Evolutionary conservation across 169 alveolate genomes (phyloP), one percentile per base, ranked within the genome.

Genomic region (Plasmodium inui): DNA sequence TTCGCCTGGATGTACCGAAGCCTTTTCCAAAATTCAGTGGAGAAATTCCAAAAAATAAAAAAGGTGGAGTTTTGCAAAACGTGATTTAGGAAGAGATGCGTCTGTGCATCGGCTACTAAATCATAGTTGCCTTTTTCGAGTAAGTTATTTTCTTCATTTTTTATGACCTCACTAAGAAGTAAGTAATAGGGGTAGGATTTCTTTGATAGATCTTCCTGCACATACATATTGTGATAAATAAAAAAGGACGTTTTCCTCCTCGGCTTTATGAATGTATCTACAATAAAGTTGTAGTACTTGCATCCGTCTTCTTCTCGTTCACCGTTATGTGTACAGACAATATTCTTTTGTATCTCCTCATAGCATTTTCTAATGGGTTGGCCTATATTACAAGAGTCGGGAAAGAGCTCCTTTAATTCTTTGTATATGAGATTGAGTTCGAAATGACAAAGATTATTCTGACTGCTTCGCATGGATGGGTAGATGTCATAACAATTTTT

Each of bases 401-500:
- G 89, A 46, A 82, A 50, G 19, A 82, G 76, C 70, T 46, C 41
- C 57, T 82, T 82, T 8, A 82, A 26, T 50, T 82, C 89, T 46
- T 82, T 53, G 39, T 30, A 82, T 82, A 82, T 82, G 37, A 9
- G 37, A 46, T 82, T 82, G 8, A 12, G 57, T 50, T 82, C 89
- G 8, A 82, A 82, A 14, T 53, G 37, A 26, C 89, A 82, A 26
- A 30, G 37, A 82, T 82, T 82, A 30, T 37, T 39, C 1, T 82
- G 57, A 82, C 30, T 53, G 39, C 70, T 82, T 82, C 78, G 32
- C 50, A 82, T 79, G 6, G 70, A 30, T 8, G 89, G 89, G 14
- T 82, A 82, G 19, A 82, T 46, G 70, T 82, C 89, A 82, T 82
- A 82, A 50, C 89, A 82, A 82, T 82, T 82, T 82, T 82, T 82